Base-by-base conservation (phyloP, 139 green algal species). In the Eudorina sp. region DNA sequence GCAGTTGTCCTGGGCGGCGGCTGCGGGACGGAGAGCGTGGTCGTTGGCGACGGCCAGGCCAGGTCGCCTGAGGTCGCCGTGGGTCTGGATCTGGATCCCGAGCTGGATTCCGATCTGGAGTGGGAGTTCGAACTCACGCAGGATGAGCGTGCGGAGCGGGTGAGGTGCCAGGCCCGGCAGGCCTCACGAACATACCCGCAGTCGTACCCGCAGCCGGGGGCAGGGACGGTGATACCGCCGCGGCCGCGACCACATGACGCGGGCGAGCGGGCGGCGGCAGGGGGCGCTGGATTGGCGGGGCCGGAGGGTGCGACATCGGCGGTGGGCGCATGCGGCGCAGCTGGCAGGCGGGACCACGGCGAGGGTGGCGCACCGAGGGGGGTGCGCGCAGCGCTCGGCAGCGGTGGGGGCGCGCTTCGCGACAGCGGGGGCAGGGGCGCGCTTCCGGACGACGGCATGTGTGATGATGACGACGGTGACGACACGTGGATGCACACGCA, bases 401-500 rank as follows among this genome's bases (percentile, higher is more conserved):
- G n/a, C n/a, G n/a, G n/a, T n/a, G n/a, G n/a, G n/a, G n/a, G n/a
- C n/a, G n/a, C n/a, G n/a, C n/a, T n/a, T n/a, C n/a, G n/a, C n/a
- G n/a, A n/a, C n/a, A n/a, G n/a, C n/a, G n/a, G n/a, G n/a, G n/a
- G n/a, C n/a, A n/a, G n/a, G n/a, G n/a, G n/a, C n/a, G n/a, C n/a
- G n/a, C n/a, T n/a, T n/a, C n/a, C n/a, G 27, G 64, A 73, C 3
- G 29, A 73, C 6, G 11, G 51, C 51, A 36, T 53, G 14, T 31
- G 21, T 0, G 45, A 27, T 41, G 74, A 66, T 4, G 48, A 29
- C 9, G 74, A 82, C 6, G 76, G 69, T 16, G 76, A 83, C 51
- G 76, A 83, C 76, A 18, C 31, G 14, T 83, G 76, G 76, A 69
- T 83, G 48, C 51, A 69, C 31, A 83, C 51, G 0, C 76, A 68